phyloP scores from a whole-genome alignment of 2,329 filamentous ascomycete genomes.

The Aspergillus carbonarius region DNA sequence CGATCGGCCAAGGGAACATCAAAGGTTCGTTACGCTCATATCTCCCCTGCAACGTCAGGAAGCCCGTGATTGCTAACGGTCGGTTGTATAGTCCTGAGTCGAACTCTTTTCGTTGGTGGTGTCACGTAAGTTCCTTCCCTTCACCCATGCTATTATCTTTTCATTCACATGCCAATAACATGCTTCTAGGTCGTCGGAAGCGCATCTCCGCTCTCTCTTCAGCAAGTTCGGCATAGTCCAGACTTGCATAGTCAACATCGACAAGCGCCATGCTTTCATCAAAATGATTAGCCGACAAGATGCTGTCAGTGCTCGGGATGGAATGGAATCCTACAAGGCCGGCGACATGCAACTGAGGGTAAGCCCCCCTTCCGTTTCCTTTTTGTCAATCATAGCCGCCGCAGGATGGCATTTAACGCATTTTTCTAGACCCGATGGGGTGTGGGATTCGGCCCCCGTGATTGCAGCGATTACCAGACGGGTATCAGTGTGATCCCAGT shows the following conservation, averaged over 20 bases:
- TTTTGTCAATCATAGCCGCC: background rate
- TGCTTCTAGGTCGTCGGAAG: constrained; percentile 67
- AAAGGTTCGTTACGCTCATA: constrained; percentile 53
- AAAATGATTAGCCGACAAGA: constrained; percentile 94
- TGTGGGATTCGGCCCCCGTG: constrained; percentile 92
- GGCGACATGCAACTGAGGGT: constrained; percentile 72
- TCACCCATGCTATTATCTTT: background rate
- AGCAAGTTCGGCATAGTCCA: constrained; percentile 81
- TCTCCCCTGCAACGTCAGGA: background rate
- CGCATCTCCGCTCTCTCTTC: constrained; percentile 79
- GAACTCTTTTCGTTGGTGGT: constrained; percentile 94
- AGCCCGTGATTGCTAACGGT: constrained; percentile 5
- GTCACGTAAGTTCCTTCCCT: constrained; percentile 66
- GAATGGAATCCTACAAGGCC: constrained; percentile 77
- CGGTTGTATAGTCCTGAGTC: constrained; percentile 68
- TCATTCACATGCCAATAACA: constrained; percentile 23
- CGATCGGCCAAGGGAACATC: constrained; percentile 73
- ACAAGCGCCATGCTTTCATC: constrained; percentile 97
- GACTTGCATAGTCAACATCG: constrained; percentile 96
- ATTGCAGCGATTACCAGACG: constrained; percentile 93
- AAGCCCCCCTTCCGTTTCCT: constrained; percentile 35
- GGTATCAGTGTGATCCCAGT: constrained; percentile 94
- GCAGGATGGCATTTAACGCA: constrained; percentile 23
- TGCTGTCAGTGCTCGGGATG: constrained; percentile 77
- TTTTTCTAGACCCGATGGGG: constrained; percentile 80